A percentile compares a stretch with the other conserved stretches of the same genome.
Conservation (phyloP, 805 yeast genomes). For the Suhomyces sp. region DNA sequence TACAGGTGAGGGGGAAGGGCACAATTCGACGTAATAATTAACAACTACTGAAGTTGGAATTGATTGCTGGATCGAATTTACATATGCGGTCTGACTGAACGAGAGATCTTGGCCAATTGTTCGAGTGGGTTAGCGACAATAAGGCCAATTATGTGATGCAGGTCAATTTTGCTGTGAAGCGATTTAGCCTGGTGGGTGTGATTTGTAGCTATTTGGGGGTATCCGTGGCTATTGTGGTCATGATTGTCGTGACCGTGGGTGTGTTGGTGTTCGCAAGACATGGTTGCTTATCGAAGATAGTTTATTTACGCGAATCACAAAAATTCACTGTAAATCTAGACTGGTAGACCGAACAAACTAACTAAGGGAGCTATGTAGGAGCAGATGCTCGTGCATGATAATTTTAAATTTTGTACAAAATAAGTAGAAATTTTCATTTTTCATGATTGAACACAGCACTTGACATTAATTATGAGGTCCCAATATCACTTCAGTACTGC, state of each 20-base stretch:
- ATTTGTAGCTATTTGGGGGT: slow-evolving; percentile 54
- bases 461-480: too few relatives aligned
- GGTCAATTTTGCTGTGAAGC: slow-evolving; percentile 57
- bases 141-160: slow-evolving; percentile 57
- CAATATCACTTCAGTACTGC: background rate
- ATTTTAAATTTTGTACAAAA: background rate
- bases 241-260: slow-evolving; percentile 35
- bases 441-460: too few relatives aligned
- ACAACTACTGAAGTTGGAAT: slow-evolving; percentile 59
- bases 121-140: slow-evolving; percentile 56
- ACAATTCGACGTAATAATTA: background rate
- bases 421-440: background rate
- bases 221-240: slow-evolving; percentile 22
- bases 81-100: slow-evolving; percentile 49
- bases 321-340: background rate
- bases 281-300: too few relatives aligned
- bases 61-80: slow-evolving; percentile 44
- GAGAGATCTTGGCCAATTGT: slow-evolving; percentile 53
- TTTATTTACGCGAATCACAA: too few relatives aligned
- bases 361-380: too few relatives aligned
- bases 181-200: slow-evolving; percentile 71
- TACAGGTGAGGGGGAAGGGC: background rate
- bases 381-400: background rate
- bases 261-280: slow-evolving; percentile 25
- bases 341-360: too few relatives aligned